phyloP scores from a whole-genome alignment of 2,329 filamentous ascomycete genomes.

The Curvularia hawaiiensis region DNA sequence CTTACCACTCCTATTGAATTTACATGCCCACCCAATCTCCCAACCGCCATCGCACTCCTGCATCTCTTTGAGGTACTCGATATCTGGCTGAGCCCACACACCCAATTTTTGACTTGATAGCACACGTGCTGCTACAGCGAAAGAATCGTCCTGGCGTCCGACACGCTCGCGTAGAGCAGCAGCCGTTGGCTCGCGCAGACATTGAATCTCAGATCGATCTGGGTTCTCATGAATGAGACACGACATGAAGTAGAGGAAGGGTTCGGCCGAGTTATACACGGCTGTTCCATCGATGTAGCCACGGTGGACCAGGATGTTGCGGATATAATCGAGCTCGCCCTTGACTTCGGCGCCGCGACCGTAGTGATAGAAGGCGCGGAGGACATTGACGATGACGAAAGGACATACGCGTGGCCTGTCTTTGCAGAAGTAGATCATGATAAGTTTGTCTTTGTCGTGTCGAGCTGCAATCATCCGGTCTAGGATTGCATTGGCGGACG shows the following conservation, averaged over 20 bases:
- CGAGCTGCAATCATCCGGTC: slow-evolving; percentile 41
- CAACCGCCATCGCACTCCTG: slow-evolving; percentile 46
- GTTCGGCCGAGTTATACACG: slow-evolving; percentile 41
- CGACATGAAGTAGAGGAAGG: slow-evolving; percentile 40
- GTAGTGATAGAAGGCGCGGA: slow-evolving; percentile 41
- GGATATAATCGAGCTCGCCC: slow-evolving; percentile 33
- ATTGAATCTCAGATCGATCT: slow-evolving; percentile 23
- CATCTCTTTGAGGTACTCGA: slow-evolving; percentile 26
- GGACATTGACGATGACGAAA: slow-evolving; percentile 42
- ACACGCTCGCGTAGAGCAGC: slow-evolving; percentile 32
- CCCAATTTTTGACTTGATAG: slow-evolving; percentile 34
- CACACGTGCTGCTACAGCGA: slow-evolving; percentile 38
- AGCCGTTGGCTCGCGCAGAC: slow-evolving; percentile 26
- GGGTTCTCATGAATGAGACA: slow-evolving; percentile 28
- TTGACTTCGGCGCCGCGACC: slow-evolving; percentile 29
- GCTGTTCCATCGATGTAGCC: slow-evolving; percentile 42
- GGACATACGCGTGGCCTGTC: slow-evolving; percentile 33
- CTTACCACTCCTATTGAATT: slow-evolving; percentile 20
- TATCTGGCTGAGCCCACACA: slow-evolving; percentile 20
- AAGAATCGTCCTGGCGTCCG: slow-evolving; percentile 27
- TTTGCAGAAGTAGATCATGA: slow-evolving; percentile 45
- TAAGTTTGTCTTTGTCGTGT: slow-evolving; percentile 46
- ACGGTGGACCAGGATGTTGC: slow-evolving; percentile 19
- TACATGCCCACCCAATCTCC: slow-evolving; percentile 35
- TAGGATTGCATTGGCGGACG: slow-evolving; percentile 11